phyloP scores from a whole-genome alignment of 306 rosid genomes.

The Ammopiptanthus mongolicus region DNA sequence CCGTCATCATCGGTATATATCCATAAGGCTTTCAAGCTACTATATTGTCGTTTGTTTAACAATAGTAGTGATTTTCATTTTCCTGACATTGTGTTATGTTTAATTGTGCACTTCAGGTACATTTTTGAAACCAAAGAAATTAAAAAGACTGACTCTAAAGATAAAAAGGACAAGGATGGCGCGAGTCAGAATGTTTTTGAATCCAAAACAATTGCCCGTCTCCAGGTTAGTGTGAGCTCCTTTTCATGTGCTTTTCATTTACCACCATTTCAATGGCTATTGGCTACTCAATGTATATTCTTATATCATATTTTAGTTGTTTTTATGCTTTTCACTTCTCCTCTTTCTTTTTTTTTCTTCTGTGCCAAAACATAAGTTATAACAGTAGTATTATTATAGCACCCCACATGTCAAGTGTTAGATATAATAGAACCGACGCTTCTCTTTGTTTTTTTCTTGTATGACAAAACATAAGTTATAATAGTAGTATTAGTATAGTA shows the following conservation, averaged over 20 bases:
- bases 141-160: slow-evolving; percentile 43
- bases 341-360: background rate
- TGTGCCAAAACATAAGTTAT: background rate
- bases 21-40: background rate
- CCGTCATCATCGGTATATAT: slow-evolving; percentile 79
- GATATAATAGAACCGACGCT: background rate
- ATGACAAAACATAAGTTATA: too few species aligned
- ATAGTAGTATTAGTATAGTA: background rate
- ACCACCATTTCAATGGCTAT: background rate
- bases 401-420: background rate
- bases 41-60: background rate
- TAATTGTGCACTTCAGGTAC: slow-evolving; percentile 43
- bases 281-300: slow-evolving; percentile 1
- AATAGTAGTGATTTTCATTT: background rate
- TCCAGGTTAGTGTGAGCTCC: slow-evolving; percentile 58
- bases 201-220: slow-evolving; percentile 59
- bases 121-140: slow-evolving; percentile 74
- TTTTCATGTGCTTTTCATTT: slow-evolving; percentile 3
- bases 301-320: background rate
- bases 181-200: slow-evolving; percentile 40
- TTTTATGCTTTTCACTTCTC: background rate
- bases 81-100: slow-evolving; percentile 16
- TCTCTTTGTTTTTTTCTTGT: too few species aligned
- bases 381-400: background rate
- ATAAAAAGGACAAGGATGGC: slow-evolving; percentile 47